Conservation (phyloP, 495 filamentous ascomycete species). For the Podospora pseudopauciseta region DNA sequence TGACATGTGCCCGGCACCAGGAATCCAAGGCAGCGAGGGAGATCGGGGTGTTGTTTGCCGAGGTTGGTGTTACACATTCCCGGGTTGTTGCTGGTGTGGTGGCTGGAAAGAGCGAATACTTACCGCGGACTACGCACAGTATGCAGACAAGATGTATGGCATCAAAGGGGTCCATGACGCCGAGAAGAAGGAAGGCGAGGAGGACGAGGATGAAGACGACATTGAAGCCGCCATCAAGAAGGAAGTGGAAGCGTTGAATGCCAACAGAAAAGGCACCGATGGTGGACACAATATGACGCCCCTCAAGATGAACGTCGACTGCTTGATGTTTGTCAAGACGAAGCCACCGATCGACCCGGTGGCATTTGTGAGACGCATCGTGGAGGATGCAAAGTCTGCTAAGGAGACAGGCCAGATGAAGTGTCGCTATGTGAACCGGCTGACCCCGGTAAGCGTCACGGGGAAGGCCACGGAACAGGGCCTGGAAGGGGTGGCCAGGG, state of each 20-base stretch:
- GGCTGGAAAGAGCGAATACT: slow-evolving; percentile 2
- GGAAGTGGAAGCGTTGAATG: slow-evolving; percentile 66
- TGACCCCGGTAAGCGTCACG: slow-evolving; percentile 74
- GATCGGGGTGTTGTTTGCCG: slow-evolving; percentile 65
- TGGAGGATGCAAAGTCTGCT: slow-evolving; percentile 55
- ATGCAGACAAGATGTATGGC: slow-evolving; percentile 57
- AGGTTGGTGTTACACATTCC: slow-evolving; percentile 47
- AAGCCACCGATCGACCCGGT: slow-evolving; percentile 73
- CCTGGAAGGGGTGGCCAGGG: slow-evolving; percentile 63
- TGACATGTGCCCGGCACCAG: slow-evolving; percentile 76
- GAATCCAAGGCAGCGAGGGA: slow-evolving; percentile 77
- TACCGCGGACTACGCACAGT: slow-evolving; percentile 34
- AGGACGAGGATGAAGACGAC: slow-evolving; percentile 51
- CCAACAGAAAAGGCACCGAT: slow-evolving; percentile 39
- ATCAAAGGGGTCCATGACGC: slow-evolving; percentile 31
- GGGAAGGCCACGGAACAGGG: slow-evolving; percentile 77
- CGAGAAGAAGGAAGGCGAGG: slow-evolving; percentile 35
- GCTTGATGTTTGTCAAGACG: slow-evolving; percentile 67
- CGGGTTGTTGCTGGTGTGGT: not conserved
- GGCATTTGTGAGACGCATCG: slow-evolving; percentile 70
- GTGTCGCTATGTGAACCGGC: slow-evolving; percentile 72
- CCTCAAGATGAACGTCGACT: slow-evolving; percentile 71
- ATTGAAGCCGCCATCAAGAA: slow-evolving; percentile 81
- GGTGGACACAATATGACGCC: slow-evolving; percentile 51
- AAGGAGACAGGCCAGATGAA: slow-evolving; percentile 51